Evolutionary conservation across 2,329 filamentous ascomycete genomes (phyloP).

Genomic region (Chrysoporthe cubensis): DNA sequence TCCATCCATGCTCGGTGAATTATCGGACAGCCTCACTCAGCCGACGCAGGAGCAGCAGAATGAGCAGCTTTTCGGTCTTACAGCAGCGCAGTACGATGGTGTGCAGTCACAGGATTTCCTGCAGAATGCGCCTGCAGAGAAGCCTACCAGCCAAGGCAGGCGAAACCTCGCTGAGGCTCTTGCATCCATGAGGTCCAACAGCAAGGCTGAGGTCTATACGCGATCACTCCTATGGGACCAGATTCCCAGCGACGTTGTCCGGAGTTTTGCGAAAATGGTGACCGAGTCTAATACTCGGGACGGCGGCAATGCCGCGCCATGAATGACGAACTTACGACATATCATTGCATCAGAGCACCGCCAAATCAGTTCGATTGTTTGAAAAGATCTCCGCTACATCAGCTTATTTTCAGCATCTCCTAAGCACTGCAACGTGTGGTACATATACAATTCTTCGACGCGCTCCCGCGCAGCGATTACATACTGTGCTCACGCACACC

Average conservation of each 20-base stretch:
- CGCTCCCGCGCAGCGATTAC: constrained; percentile 32
- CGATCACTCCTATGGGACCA: constrained; percentile 92
- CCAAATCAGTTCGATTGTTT: constrained; percentile 30
- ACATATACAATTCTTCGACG: constrained; percentile 28
- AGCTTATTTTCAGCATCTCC: constrained; percentile 31
- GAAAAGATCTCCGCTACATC: constrained; percentile 28
- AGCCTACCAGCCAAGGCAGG: constrained; percentile 64
- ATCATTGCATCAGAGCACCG: constrained; percentile 26
- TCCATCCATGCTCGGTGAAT: constrained; percentile 66
- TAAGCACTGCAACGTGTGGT: constrained; percentile 7
- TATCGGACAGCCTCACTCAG: constrained; percentile 70
- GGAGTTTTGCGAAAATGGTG: constrained; percentile 90
- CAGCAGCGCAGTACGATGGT: constrained; percentile 85
- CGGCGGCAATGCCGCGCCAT: constrained; percentile 44
- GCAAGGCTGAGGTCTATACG: constrained; percentile 89
- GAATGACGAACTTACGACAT: constrained; percentile 39
- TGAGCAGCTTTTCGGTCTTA: constrained; percentile 86
- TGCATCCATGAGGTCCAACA: constrained; percentile 73
- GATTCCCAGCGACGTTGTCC: constrained; percentile 88
- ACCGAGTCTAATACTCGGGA: constrained; percentile 66
- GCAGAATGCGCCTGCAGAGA: constrained; percentile 55
- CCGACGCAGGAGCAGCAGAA: constrained; percentile 84
- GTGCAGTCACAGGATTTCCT: constrained; percentile 77
- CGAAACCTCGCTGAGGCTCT: constrained; percentile 81
- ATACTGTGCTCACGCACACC: constrained; percentile 29